These are phyloP conservation scores for Fusarium papillatum DNA, from an alignment of 2,329 filamentous ascomycete species.

Conservation along the genomic window DNA sequence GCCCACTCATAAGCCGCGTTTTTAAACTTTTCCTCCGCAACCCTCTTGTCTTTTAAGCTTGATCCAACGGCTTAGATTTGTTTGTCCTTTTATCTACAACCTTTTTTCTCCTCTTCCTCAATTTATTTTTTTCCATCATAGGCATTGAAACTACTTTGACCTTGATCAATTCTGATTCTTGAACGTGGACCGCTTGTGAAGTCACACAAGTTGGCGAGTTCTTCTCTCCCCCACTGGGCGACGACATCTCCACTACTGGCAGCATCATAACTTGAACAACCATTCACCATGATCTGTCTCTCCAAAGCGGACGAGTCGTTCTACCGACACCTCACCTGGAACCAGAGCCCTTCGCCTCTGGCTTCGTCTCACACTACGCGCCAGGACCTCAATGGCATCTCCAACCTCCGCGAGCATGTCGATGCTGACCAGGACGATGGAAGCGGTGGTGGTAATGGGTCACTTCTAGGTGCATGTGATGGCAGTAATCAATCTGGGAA, in stretches of 20 bases:
- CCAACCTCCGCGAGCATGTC: slow-evolving; percentile 62
- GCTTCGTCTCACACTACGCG: slow-evolving; percentile 64
- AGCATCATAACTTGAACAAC: background rate
- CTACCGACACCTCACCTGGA: slow-evolving; percentile 63
- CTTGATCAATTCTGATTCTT: background rate
- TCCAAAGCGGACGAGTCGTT: slow-evolving; percentile 66
- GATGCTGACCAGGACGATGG: slow-evolving; percentile 51
- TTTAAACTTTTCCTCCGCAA: slow-evolving; percentile 35
- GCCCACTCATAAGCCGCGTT: background rate
- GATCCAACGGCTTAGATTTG: background rate
- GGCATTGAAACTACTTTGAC: background rate
- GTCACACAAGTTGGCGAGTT: background rate
- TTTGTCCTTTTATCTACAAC: background rate
- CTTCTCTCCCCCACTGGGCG: slow-evolving; percentile 5
- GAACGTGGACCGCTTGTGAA: slow-evolving; percentile 9
- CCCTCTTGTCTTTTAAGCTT: slow-evolving; percentile 18
- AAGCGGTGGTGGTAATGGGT: slow-evolving; percentile 42
- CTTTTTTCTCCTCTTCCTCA: background rate
- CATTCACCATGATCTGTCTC: slow-evolving; percentile 62
- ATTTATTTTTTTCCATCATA: background rate
- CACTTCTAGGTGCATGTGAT: slow-evolving; percentile 37
- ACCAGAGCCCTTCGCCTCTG: slow-evolving; percentile 66
- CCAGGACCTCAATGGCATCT: slow-evolving; percentile 68
- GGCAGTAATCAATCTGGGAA: slow-evolving; percentile 42
- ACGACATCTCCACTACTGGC: slow-evolving; percentile 13